These are phyloP conservation scores for Xylaria grammica DNA, from an alignment of 495 filamentous ascomycete species.

Conservation along the genomic window DNA sequence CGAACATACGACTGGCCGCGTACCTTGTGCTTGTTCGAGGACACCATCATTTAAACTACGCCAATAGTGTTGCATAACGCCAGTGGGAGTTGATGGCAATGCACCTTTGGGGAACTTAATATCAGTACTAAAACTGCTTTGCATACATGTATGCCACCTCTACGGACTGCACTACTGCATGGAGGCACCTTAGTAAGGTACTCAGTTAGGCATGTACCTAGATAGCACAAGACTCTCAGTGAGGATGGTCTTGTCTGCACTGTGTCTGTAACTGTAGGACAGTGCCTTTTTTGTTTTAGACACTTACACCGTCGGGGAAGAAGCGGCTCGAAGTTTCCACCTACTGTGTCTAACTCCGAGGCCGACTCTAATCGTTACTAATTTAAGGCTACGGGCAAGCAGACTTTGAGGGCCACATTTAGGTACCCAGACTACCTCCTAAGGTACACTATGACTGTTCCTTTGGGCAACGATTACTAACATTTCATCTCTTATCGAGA, in stretches of 20 bases:
- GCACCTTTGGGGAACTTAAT: neutral
- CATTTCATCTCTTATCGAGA: neutral
- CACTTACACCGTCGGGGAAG: too few species aligned
- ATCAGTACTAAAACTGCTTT: constrained; percentile 5
- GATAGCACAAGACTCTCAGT: neutral
- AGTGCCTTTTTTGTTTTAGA: too few species aligned
- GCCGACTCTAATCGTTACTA: neutral
- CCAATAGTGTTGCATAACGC: neutral
- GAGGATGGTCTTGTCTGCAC: neutral
- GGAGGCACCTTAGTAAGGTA: too few species aligned
- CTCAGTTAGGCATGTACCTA: too few species aligned
- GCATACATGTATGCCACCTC: constrained; percentile 13
- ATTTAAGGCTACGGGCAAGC: too few species aligned
- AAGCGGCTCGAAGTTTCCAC: too few species aligned
- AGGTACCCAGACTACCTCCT: too few species aligned
- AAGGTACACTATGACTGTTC: neutral
- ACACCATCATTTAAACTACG: constrained; percentile 1
- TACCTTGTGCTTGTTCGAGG: neutral
- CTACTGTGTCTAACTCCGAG: constrained; percentile 19
- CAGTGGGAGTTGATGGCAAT: neutral
- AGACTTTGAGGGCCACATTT: too few species aligned
- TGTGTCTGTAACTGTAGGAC: neutral
- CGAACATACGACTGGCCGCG: constrained; percentile 7
- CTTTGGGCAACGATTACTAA: neutral
- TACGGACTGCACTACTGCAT: neutral